A percentile compares a stretch with the other conserved stretches of the same genome.
Conservation (phyloP, 2,329 filamentous ascomycete species). For the Blastomyces parvus region DNA sequence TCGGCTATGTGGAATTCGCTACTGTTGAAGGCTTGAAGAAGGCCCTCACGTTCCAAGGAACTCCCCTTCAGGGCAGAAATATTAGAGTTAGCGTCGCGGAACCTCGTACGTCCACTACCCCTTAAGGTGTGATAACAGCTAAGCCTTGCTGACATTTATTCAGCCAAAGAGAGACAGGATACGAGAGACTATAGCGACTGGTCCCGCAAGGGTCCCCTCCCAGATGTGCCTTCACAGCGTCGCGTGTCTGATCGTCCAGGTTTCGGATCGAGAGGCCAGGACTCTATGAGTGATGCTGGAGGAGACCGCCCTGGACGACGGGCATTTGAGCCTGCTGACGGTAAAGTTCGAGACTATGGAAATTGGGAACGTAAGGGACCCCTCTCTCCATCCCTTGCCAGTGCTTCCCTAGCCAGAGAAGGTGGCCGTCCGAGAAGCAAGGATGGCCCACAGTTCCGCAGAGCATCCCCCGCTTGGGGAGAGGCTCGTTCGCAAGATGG, state of each 20-base stretch:
- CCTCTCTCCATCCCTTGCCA: conserved; percentile 58
- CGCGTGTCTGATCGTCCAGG: conserved; percentile 47
- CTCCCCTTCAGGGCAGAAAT: conserved; percentile 74
- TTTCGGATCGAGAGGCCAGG: conserved; percentile 46
- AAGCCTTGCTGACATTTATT: conserved; percentile 8
- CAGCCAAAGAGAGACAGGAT: conserved; percentile 80
- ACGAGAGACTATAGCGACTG: conserved; percentile 78
- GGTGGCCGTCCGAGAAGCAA: conserved; percentile 51
- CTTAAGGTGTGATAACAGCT: not conserved
- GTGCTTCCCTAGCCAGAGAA: conserved; percentile 35
- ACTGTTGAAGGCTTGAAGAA: conserved; percentile 82
- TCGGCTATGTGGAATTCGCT: conserved; percentile 93
- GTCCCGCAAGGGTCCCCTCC: conserved; percentile 84
- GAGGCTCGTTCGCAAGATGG: conserved; percentile 60
- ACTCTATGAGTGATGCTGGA: conserved; percentile 45
- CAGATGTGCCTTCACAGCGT: conserved; percentile 56
- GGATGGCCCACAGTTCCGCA: conserved; percentile 54
- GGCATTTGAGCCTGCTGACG: conserved; percentile 59
- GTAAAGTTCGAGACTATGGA: conserved; percentile 67
- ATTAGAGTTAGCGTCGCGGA: conserved; percentile 94
- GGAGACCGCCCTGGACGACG: conserved; percentile 60
- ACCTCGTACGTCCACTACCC: conserved; percentile 63
- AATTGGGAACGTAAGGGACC: conserved; percentile 96
- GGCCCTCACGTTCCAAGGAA: conserved; percentile 73
- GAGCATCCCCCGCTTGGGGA: conserved; percentile 66